These are phyloP conservation scores for Tolypocladium sp. DNA, from an alignment of 2,329 filamentous ascomycete species.

Conservation along the genomic window DNA sequence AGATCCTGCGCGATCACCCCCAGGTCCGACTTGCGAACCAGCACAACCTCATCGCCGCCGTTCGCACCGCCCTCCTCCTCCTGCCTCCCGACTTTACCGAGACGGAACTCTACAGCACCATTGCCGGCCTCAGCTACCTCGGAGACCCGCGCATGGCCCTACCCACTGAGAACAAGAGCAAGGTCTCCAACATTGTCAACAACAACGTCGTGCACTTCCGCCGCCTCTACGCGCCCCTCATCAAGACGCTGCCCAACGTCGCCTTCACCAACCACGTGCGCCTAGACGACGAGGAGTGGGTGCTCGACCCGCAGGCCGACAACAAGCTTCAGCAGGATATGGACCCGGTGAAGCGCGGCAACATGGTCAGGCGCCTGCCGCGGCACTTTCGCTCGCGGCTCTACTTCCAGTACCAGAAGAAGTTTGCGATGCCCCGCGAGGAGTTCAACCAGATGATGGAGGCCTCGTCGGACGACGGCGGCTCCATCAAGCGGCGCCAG, in stretches of 20 bases:
- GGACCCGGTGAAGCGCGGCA: constrained; percentile 81
- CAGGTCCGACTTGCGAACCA: constrained; percentile 90
- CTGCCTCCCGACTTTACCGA: constrained; percentile 81
- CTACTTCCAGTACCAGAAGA: constrained; percentile 91
- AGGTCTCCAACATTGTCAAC: constrained; percentile 88
- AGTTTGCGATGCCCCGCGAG: constrained; percentile 72
- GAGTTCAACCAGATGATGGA: constrained; percentile 84
- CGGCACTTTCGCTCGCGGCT: constrained; percentile 78
- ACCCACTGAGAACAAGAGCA: constrained; percentile 81
- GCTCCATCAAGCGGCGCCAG: constrained; percentile 60
- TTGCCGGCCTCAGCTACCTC: constrained; percentile 86
- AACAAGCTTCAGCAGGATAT: constrained; percentile 76
- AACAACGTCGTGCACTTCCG: constrained; percentile 90
- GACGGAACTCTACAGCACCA: constrained; percentile 78
- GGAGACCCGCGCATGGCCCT: constrained; percentile 94
- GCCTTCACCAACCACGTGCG: constrained; percentile 53
- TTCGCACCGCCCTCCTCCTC: constrained; percentile 81
- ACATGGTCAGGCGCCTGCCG: constrained; percentile 91
- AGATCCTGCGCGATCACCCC: constrained; percentile 91
- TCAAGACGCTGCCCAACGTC: constrained; percentile 85
- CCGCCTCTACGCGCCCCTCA: constrained; percentile 78
- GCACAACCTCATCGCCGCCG: constrained; percentile 84
- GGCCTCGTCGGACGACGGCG: constrained; percentile 60
- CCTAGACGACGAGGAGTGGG: constrained; percentile 28
- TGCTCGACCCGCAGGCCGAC: constrained; percentile 42